Evolutionary conservation across 2,329 filamentous ascomycete genomes (phyloP), one percentile per base, ranked within the genome.

Genomic region (Cytospora piceicola): DNA sequence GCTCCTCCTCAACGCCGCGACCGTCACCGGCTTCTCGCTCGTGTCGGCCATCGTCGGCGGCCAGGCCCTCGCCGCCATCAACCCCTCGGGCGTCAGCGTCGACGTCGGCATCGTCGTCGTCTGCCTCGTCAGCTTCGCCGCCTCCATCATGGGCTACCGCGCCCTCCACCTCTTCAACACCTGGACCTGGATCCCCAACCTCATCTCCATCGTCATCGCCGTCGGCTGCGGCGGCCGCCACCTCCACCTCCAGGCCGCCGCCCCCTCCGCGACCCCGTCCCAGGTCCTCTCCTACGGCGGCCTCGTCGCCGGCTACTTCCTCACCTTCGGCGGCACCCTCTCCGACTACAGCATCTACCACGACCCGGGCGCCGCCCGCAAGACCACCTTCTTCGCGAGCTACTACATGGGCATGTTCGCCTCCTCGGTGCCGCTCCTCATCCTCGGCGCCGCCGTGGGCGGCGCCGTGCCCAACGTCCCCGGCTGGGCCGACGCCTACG

Each of bases 291-390:
- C 78, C 22, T 82, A 80, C 67, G 81, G 77, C 12, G 77, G 80
- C 27, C 69, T 83, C 55, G 81, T 83, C 46, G 83, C 83, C 2
- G 79, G 80, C 2, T 84, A 84, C 64, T 82, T 87, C 54, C 76
- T 87, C 66, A 83, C 81, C 0, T 88, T 68, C 17, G 66, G 81
- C 11, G 83, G 82, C 3, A 82, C 82, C 4, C 81, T 80, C 0
- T 84, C 82, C n/a, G 85, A 88, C 69, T 86, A 85, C 67, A 80
- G 81, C n/a, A 82, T 82, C 11, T 88, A 88, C 70, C 82, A 85
- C 73, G 76, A 79, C 58, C 80, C 82, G 4, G 58, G 61, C 49
- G 52, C 58, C 71, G 72, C 2, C 24, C 14, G 14, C 57, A 78
- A 76, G 64, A n/a, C 70, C 58, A 75, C 71, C 39, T 77, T 84